Base-by-base conservation (phyloP, 768 basidiomycete species). In the Rhodosporidiobolus odoratus region DNA sequence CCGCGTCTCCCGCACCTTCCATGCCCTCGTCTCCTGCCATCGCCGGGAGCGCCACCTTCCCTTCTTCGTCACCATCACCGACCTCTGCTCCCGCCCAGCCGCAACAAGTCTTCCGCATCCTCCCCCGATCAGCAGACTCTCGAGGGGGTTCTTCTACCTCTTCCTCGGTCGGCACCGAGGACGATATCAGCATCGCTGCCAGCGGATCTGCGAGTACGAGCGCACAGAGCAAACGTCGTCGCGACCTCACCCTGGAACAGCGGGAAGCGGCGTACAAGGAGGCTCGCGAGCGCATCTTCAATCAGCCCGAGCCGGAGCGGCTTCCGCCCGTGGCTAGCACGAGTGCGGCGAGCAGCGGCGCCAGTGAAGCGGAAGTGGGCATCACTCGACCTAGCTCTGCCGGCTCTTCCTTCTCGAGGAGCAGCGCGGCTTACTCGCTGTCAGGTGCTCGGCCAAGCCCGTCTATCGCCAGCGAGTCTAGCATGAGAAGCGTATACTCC, bases 231-330 rank as follows among this genome's bases (percentile, higher is more conserved):
- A 57, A 59, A 5, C 62, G 60, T 0, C 62, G 73, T 6, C 41
- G 56, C 7, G 71, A 71, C 13, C 37, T 74, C 30, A 76, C 75
- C 17, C 66, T 77, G 27, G 68, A 75, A 50, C 72, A 77, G 60
- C 70, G 76, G 32, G 76, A 77, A 47, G 75, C 73, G 41, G 75
- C 74, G 13, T 77, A 77, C 72, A 71, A 74, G 53, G 69, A 77
- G 53, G 76, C 76, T 1, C 52, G 76, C 41, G 69, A 74, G 53
- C 75, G 76, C 27, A 77, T 77, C 70, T 77, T 77, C 53, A 64
- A 19, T n/a, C 60, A 67, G 34, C 50, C 67, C 1, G 63, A 66
- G 19, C 56, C 41, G 1, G 68, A 66, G n/a, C 41, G 69, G 10
- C 21, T 30, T 21, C 38, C 45, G 3, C 53, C 59, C 1, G 32